Conservation (phyloP, 805 yeast genomes). For the Candida palmyrensis region DNA sequence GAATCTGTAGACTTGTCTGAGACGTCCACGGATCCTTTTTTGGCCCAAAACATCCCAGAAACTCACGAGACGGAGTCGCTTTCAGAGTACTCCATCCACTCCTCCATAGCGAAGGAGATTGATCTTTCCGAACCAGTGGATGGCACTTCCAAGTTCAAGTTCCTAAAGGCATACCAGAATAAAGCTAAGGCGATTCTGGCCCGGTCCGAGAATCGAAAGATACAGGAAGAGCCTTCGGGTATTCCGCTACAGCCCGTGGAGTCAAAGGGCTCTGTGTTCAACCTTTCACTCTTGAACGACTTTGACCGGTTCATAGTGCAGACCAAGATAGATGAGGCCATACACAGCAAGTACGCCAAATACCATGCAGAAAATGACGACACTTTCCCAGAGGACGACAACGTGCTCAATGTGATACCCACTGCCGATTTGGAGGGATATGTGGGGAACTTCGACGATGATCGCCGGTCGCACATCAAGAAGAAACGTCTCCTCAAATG, state of each 20-base stretch:
- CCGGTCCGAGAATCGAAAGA: conserved; percentile 7
- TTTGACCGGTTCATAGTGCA: conserved; percentile 27
- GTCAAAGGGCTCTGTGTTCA: conserved; percentile 20
- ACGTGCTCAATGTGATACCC: conserved; percentile 7
- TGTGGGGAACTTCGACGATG: conserved; percentile 5
- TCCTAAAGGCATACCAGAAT: conserved; percentile 19
- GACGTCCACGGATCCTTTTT: conserved; percentile 6
- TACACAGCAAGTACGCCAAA: conserved; percentile 15
- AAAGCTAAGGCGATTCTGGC: no score
- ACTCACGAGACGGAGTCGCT: conserved; percentile 10
- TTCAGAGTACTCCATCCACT: conserved; percentile 14
- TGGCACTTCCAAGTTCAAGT: conserved; percentile 19
- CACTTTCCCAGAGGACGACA: conserved; percentile 3
- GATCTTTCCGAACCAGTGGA: conserved; percentile 6
- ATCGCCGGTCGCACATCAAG: neutral
- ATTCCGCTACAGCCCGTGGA: conserved; percentile 12
- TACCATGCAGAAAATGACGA: conserved; percentile 3
- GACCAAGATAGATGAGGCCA: conserved; percentile 29
- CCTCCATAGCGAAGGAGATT: conserved; percentile 20
- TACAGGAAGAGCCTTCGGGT: no score
- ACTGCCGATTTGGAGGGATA: conserved; percentile 7
- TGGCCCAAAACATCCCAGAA: conserved; percentile 15
- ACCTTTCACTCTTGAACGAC: conserved; percentile 29
- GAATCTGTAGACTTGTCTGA: conserved; percentile 2
- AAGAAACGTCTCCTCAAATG: neutral